A percentile compares a stretch with the other conserved stretches of the same genome.
These are phyloP conservation scores for Pleurotus eryngii DNA, from an alignment of 768 basidiomycete species.

Conservation along the genomic window DNA sequence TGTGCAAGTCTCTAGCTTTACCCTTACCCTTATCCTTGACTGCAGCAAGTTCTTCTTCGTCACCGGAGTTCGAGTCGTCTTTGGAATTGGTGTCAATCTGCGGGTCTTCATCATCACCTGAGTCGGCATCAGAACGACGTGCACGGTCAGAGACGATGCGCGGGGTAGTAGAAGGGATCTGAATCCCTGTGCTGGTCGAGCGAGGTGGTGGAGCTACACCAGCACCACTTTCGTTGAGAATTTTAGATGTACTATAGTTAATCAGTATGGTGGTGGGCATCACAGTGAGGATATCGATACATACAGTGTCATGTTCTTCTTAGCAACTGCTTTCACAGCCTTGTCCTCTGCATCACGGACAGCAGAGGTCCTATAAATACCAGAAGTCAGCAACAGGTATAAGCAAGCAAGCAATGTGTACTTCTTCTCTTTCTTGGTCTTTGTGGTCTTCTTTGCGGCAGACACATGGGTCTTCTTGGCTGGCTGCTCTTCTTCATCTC, in stretches of 20 bases:
- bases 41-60: background rate
- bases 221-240: background rate
- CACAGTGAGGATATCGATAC: background rate
- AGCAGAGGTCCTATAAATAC: background rate
- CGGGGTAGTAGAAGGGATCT: background rate
- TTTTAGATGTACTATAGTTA: background rate
- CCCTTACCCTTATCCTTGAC: background rate
- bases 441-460: too few species aligned
- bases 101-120: too few species aligned
- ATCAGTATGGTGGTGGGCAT: background rate
- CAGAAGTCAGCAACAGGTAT: too few species aligned
- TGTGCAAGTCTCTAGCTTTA: background rate
- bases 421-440: too few species aligned
- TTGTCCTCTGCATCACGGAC: background rate
- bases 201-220: background rate
- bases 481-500: too few species aligned
- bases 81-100: too few species aligned
- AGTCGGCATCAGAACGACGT: too few species aligned
- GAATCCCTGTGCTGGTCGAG: background rate
- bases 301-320: background rate
- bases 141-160: too few species aligned
- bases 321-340: background rate
- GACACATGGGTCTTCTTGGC: too few species aligned
- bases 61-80: too few species aligned
- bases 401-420: too few species aligned